Conservation (phyloP, 164 flowering plant species). For the Stephania japonica region DNA sequence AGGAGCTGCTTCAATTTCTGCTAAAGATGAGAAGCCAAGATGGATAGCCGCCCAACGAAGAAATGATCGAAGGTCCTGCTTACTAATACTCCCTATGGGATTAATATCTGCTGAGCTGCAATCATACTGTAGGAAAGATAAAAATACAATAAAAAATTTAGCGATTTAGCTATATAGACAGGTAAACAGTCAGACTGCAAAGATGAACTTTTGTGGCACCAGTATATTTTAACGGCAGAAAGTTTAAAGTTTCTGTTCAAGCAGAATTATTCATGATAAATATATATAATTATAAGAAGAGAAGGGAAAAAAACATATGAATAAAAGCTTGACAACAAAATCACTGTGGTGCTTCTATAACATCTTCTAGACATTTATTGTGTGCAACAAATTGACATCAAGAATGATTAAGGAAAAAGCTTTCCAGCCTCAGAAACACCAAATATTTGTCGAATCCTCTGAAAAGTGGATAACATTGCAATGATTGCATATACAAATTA, state of each 20-base stretch:
- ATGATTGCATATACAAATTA: too few relatives aligned
- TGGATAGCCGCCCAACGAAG: slow-evolving; percentile 80
- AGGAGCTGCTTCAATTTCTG: slow-evolving; percentile 92
- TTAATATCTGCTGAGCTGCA: slow-evolving; percentile 98
- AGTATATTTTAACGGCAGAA: neutral
- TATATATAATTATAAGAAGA: neutral
- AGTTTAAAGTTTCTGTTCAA: too few relatives aligned
- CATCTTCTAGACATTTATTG: too few relatives aligned
- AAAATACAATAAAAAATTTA: neutral
- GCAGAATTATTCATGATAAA: too few relatives aligned
- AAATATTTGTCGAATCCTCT: too few relatives aligned
- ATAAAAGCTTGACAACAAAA: too few relatives aligned
- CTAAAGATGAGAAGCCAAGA: slow-evolving; percentile 82
- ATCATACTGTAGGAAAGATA: slow-evolving; percentile 59
- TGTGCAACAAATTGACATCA: too few relatives aligned
- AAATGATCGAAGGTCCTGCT: slow-evolving; percentile 81
- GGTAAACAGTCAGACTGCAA: too few relatives aligned
- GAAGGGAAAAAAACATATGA: neutral
- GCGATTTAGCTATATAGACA: too few relatives aligned
- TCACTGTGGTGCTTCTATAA: neutral
- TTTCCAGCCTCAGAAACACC: too few relatives aligned
- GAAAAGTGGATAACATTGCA: too few relatives aligned
- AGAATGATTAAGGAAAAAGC: too few relatives aligned
- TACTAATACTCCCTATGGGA: slow-evolving; percentile 97
- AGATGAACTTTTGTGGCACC: neutral